Evolutionary conservation across 345 rosid genomes (phyloP).

Genomic region (Citrus medica): DNA sequence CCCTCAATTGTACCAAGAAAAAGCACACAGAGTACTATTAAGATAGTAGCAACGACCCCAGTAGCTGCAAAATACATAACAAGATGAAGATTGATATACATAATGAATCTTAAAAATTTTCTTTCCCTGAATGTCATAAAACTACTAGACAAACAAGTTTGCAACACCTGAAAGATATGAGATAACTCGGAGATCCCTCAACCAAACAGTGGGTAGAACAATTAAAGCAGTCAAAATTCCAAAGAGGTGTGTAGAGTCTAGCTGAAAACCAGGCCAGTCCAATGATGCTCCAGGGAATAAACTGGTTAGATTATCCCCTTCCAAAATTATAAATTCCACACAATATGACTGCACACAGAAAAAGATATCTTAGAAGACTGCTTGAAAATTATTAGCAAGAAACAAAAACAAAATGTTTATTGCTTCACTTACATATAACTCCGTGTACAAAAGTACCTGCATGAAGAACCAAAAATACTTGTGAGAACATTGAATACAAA

Average conservation of each 20-base stretch:
- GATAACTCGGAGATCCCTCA: conserved; percentile 71
- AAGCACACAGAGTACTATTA: conserved; percentile 55
- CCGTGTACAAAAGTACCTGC: conserved; percentile 80
- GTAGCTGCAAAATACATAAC: conserved; percentile 51
- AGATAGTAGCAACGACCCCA: conserved; percentile 69
- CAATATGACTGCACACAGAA: conserved; percentile 66
- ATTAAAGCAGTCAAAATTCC: conserved; percentile 68
- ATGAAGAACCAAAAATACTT: conserved; percentile 24
- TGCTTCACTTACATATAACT: conserved; percentile 66
- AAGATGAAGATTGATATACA: background rate
- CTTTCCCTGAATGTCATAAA: conserved; percentile 8
- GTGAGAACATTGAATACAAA: conserved; percentile 12
- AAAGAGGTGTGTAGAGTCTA: conserved; percentile 75
- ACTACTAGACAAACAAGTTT: conserved; percentile 2
- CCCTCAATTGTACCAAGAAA: conserved; percentile 57
- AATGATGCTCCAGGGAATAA: conserved; percentile 80
- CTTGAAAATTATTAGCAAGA: conserved; percentile 10
- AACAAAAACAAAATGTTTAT: background rate
- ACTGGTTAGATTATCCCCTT: conserved; percentile 85
- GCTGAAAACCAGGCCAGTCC: conserved; percentile 47
- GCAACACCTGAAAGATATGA: conserved; percentile 82
- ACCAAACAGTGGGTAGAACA: conserved; percentile 85
- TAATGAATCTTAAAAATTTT: background rate
- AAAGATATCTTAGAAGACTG: conserved; percentile 7
- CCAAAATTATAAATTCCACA: conserved; percentile 86